Evolutionary conservation across 108 stramenopile species (phyloP).

Genomic region (Craspedostauros australis): DNA sequence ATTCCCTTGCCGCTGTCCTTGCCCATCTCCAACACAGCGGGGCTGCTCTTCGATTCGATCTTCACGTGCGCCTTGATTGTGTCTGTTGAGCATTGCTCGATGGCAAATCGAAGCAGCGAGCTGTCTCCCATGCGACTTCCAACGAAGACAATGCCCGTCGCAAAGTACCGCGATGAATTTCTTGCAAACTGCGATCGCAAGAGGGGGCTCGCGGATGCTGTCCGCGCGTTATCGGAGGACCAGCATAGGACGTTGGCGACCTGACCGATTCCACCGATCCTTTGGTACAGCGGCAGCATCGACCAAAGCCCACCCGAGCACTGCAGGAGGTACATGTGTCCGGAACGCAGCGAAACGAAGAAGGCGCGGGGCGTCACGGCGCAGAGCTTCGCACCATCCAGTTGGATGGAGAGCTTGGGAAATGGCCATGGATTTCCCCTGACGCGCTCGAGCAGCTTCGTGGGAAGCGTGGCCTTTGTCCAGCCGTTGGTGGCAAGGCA

Average conservation of each 20-base stretch:
- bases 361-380: slow-evolving; percentile 49
- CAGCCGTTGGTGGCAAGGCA: slow-evolving; percentile 78
- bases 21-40: not conserved
- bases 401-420: slow-evolving; percentile 53
- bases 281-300: slow-evolving; percentile 54
- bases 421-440: slow-evolving; percentile 66
- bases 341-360: slow-evolving; percentile 51
- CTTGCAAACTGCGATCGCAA: too few relatives aligned
- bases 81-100: slow-evolving; percentile 37
- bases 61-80: too few relatives aligned
- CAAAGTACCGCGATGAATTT: too few relatives aligned
- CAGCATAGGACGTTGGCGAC: slow-evolving; percentile 45
- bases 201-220: not conserved
- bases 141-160: slow-evolving; percentile 62
- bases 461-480: slow-evolving; percentile 50
- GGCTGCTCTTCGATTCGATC: slow-evolving; percentile 16
- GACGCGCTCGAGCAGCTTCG: slow-evolving; percentile 23
- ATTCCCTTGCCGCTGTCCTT: not conserved
- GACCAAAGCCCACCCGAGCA: slow-evolving; percentile 34
- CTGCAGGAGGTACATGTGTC: slow-evolving; percentile 63
- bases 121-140: slow-evolving; percentile 83
- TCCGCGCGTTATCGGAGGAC: slow-evolving; percentile 18
- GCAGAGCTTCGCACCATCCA: slow-evolving; percentile 59
- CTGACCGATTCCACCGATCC: slow-evolving; percentile 58
- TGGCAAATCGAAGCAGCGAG: slow-evolving; percentile 61